Evolutionary conservation across 495 filamentous ascomycete species (phyloP).

Genomic region (Penicillium steckii): DNA sequence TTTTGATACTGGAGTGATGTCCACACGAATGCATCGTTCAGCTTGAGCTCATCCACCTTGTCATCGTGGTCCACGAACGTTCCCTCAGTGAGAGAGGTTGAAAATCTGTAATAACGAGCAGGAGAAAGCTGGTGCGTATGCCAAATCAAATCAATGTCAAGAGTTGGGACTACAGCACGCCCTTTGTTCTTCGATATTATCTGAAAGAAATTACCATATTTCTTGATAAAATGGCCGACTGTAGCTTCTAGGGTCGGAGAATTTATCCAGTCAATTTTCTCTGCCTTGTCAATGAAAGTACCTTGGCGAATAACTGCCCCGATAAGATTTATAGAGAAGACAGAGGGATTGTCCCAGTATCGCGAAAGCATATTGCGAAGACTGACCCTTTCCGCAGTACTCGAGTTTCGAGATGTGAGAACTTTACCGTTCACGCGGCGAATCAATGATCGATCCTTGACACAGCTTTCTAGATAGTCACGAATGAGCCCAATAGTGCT

Average conservation of each 20-base stretch:
- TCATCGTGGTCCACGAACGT: slow-evolving; percentile 84
- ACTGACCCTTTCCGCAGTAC: slow-evolving; percentile 41
- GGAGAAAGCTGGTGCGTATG: slow-evolving; percentile 65
- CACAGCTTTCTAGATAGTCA: slow-evolving; percentile 12
- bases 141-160: slow-evolving; percentile 90
- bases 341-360: slow-evolving; percentile 75
- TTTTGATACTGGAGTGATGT: slow-evolving; percentile 70
- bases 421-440: slow-evolving; percentile 13
- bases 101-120: slow-evolving; percentile 58
- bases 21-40: slow-evolving; percentile 69
- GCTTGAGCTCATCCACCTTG: slow-evolving; percentile 65
- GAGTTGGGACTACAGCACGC: slow-evolving; percentile 69
- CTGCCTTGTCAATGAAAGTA: slow-evolving; percentile 81
- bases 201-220: slow-evolving; percentile 67
- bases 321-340: slow-evolving; percentile 71
- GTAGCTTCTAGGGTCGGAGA: slow-evolving; percentile 61
- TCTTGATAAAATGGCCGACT: slow-evolving; percentile 63
- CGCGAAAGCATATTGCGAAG: slow-evolving; percentile 73
- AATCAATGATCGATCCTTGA: slow-evolving; percentile 11
- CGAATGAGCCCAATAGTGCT: slow-evolving; percentile 16
- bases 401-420: background rate
- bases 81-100: slow-evolving; percentile 14
- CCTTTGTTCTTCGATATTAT: slow-evolving; percentile 60
- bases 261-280: slow-evolving; percentile 73
- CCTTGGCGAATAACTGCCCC: slow-evolving; percentile 81